Conservation (phyloP, 106 monocot genomes). For the Dendrobium huoshanense region DNA sequence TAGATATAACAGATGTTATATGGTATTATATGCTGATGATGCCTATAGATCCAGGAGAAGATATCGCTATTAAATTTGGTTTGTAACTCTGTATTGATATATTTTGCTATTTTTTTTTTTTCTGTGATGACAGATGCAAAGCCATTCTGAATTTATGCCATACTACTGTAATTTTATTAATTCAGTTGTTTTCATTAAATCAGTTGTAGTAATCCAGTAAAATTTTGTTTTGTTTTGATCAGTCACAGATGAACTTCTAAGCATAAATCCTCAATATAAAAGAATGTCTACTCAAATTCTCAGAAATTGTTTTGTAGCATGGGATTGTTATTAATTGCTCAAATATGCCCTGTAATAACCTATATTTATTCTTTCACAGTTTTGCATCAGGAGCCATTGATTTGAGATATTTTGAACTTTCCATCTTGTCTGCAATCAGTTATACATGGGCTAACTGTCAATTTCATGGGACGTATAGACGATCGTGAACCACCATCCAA, state of each 20-base stretch:
- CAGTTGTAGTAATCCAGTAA: background rate
- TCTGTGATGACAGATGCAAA: background rate
- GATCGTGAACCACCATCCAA: conserved; percentile 68
- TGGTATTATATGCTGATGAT: background rate
- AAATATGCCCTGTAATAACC: background rate
- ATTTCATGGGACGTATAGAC: conserved; percentile 74
- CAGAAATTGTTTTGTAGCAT: background rate
- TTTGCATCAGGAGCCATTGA: background rate
- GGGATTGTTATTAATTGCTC: no score
- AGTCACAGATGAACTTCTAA: background rate
- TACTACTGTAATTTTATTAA: background rate
- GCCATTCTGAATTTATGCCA: background rate
- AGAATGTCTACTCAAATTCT: background rate
- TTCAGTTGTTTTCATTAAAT: background rate
- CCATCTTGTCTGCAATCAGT: background rate
- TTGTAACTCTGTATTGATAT: background rate
- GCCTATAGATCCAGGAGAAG: background rate
- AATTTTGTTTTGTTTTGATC: background rate
- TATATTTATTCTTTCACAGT: background rate
- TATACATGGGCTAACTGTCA: conserved; percentile 64
- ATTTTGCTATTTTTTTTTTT: background rate
- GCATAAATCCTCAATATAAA: no score
- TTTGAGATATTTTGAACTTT: no score
- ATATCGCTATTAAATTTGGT: background rate
- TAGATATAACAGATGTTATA: background rate